Evolutionary conservation across 1,284 basidiomycete species (phyloP).

Genomic region (Puccinia novopanici): DNA sequence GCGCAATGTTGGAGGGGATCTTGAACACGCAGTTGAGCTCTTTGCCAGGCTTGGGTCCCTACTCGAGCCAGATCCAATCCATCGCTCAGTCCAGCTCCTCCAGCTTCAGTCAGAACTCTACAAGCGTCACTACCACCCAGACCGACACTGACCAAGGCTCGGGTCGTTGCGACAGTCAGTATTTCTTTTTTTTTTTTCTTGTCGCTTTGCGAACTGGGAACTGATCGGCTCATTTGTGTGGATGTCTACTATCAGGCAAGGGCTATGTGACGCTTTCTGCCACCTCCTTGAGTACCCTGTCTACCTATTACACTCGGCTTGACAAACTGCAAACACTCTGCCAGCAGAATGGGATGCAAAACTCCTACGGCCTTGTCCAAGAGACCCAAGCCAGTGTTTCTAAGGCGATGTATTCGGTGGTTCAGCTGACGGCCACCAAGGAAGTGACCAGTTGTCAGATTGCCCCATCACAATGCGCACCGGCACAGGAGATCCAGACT

Average conservation of each 20-base stretch:
- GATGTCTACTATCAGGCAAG: constrained; percentile 14
- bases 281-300: constrained; percentile 43
- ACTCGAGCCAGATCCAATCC: constrained; percentile 23
- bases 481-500: constrained; percentile 26
- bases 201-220: too few species aligned
- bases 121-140: not conserved
- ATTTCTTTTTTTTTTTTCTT: not conserved
- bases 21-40: constrained; percentile 1
- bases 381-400: constrained; percentile 39
- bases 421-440: constrained; percentile 32
- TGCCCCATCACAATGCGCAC: constrained; percentile 18
- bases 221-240: too few species aligned
- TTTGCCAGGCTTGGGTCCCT: constrained; percentile 17
- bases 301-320: constrained; percentile 22
- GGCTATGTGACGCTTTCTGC: constrained; percentile 43
- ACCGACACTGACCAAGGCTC: constrained; percentile 22
- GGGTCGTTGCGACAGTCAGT: constrained; percentile 36
- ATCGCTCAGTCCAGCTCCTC: constrained; percentile 31
- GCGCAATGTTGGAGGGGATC: constrained; percentile 9
- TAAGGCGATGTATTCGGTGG: constrained; percentile 41
- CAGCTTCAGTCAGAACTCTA: constrained; percentile 21
- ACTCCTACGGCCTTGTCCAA: constrained; percentile 26
- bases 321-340: constrained; percentile 29
- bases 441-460: constrained; percentile 38
- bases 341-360: constrained; percentile 30